Base-by-base conservation (phyloP, 768 basidiomycete genomes). In the Trametes gibbosa region DNA sequence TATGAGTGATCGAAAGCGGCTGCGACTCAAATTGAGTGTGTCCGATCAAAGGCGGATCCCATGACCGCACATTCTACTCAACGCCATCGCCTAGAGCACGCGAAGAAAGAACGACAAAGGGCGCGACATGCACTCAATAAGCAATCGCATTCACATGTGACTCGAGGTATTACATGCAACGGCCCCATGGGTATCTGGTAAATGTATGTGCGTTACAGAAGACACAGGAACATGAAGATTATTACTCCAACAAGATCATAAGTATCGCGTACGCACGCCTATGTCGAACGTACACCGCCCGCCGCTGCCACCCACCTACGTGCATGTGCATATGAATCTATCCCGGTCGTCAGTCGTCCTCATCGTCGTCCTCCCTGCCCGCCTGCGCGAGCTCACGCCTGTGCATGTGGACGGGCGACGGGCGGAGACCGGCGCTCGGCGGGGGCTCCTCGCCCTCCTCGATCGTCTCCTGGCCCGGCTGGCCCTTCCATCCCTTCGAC, bases 371-470 rank as follows among this genome's bases (percentile, higher is more conserved):
- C 46, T 59, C 59, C 50, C 68, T 68, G 50, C 72, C 74, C 14
- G 66, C 65, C 41, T 79, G 77, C 21, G 78, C 80, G 45, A 65
- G 69, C 68, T 81, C 80, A 54, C 80, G 71, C 41, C 78, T 76
- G 63, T 81, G 80, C 39, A 68, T 56, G 39, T 66, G 72, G 23
- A 57, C 52, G 3, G 57, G 50, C 37, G 64, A 66, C 19, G 56
- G 59, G 54, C 27, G 61, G 29, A 69, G 46, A 19, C 65, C 63
- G 17, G 72, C 65, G 14, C 69, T 72, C 49, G 71, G 56, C 19
- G 68, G 65, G 39, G 73, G 75, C 56, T 79, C 83, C 5, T 80
- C 81, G 46, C 68, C 69, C 61, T 83, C 82, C 21, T 74, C 66
- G 49, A 81, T 80, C 61, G 79, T 81, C 65, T 77, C 82, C 63